Conservation (phyloP, 768 basidiomycete genomes). For the Tulasnella sp. region DNA sequence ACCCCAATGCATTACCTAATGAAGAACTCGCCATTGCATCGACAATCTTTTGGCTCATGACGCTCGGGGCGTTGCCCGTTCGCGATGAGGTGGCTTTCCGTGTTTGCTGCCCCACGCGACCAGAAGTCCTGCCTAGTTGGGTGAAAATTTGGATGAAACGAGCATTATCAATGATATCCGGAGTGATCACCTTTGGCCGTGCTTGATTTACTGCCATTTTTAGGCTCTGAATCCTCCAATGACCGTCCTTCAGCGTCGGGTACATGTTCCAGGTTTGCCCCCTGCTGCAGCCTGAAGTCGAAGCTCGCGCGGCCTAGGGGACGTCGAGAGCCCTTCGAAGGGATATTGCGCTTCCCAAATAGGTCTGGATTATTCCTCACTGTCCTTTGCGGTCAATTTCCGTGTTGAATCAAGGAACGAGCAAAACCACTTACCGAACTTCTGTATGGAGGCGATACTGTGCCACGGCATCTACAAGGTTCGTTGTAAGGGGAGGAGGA, state of each 20-base stretch:
- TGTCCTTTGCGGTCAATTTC: not conserved
- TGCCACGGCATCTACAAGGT: not conserved
- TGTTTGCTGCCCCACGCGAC: too few relatives aligned
- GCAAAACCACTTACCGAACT: not conserved
- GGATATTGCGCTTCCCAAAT: not conserved
- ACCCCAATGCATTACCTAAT: too few relatives aligned
- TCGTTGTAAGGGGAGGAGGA: not conserved
- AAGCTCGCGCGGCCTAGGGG: not conserved
- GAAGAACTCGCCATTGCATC: not conserved
- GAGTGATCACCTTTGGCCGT: not conserved
- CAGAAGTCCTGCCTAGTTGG: too few relatives aligned
- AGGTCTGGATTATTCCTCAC: not conserved
- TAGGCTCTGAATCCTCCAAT: not conserved
- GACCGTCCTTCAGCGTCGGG: not conserved
- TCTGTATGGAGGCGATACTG: not conserved
- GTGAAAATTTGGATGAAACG: too few relatives aligned
- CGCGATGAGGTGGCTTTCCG: not conserved
- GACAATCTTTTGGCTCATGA: not conserved
- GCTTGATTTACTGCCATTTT: not conserved
- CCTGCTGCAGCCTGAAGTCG: not conserved
- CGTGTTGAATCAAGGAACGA: not conserved
- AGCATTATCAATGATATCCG: too few relatives aligned
- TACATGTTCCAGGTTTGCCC: not conserved
- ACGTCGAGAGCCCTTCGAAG: not conserved
- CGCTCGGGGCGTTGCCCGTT: not conserved